Percentiles rank a stretch among this genome's conserved stretches.
Conservation (phyloP, 495 filamentous ascomycete species). For the Rusavskia elegans region DNA sequence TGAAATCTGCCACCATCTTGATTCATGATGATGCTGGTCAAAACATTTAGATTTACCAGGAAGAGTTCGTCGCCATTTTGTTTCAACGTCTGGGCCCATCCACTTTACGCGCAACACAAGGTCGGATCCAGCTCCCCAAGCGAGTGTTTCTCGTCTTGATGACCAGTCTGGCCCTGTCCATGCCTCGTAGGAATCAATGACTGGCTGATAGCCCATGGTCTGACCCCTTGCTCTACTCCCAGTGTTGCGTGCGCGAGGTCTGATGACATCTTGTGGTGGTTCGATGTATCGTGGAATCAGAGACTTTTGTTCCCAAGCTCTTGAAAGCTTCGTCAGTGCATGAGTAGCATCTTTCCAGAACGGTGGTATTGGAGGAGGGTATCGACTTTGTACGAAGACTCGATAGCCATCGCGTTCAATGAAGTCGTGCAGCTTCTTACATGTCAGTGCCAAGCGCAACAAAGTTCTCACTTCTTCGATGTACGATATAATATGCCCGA, state of each 20-base stretch:
- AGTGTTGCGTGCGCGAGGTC: conserved; percentile 15
- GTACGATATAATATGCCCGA: conserved; percentile 36
- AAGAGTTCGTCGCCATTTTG: no score
- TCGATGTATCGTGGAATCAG: conserved; percentile 38
- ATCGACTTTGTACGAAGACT: conserved; percentile 38
- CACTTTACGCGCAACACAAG: conserved; percentile 30
- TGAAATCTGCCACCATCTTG: conserved; percentile 35
- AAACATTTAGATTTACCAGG: conserved; percentile 4
- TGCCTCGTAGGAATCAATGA: conserved; percentile 43
- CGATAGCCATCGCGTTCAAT: conserved; percentile 39
- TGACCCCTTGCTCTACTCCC: conserved; percentile 28
- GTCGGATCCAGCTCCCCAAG: conserved; percentile 46
- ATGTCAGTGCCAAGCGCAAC: conserved; percentile 31
- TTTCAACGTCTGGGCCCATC: conserved; percentile 4
- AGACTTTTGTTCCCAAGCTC: conserved; percentile 42
- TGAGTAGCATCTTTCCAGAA: conserved; percentile 38
- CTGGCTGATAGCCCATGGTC: conserved; percentile 47
- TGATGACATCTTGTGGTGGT: conserved; percentile 17
- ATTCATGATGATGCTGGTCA: conserved; percentile 13
- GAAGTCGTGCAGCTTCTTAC: conserved; percentile 31
- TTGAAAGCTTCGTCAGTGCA: conserved; percentile 39
- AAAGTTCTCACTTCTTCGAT: conserved; percentile 36
- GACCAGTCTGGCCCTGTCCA: conserved; percentile 36
- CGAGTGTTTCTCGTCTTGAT: conserved; percentile 38
- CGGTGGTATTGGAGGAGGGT: conserved; percentile 27